Evolutionary conservation across 352 stramenopile species (phyloP).

Genomic region (Pythium brachiatum): DNA sequence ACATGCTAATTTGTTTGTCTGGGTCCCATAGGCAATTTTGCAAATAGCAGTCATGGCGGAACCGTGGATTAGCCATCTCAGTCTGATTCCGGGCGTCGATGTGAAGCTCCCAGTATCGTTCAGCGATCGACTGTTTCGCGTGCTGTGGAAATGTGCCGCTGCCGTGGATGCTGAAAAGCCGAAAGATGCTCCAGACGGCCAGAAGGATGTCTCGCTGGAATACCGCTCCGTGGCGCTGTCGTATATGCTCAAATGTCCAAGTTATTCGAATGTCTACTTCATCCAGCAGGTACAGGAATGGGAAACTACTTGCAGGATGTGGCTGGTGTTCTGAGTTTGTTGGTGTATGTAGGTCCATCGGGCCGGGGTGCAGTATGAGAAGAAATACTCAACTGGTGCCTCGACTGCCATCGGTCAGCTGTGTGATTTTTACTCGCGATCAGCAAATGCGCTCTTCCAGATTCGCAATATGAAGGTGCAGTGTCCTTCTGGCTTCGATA

Average conservation of each 20-base stretch:
- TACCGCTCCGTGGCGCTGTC: conserved; percentile 48
- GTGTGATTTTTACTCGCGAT: conserved; percentile 45
- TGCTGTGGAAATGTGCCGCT: conserved; percentile 68
- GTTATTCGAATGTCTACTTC: conserved; percentile 54
- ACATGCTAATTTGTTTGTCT: not conserved
- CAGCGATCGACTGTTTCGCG: conserved; percentile 62
- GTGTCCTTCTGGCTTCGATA: not conserved
- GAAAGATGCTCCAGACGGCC: not conserved
- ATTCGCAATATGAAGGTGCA: conserved; percentile 12
- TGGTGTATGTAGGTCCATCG: conserved; percentile 45
- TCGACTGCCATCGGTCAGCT: conserved; percentile 22
- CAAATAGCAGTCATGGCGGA: conserved; percentile 1
- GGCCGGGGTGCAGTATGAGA: conserved; percentile 61
- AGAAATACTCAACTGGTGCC: conserved; percentile 25
- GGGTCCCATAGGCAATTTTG: conserved; percentile 9
- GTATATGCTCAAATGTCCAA: conserved; percentile 69
- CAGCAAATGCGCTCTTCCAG: conserved; percentile 26
- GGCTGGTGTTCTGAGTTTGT: not conserved
- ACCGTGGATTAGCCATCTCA: conserved; percentile 60
- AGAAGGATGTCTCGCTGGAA: conserved; percentile 30
- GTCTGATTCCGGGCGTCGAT: conserved; percentile 34
- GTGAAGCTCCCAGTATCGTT: conserved; percentile 56
- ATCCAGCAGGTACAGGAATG: conserved; percentile 51
- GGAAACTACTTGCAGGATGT: no score
- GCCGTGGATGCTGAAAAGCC: conserved; percentile 25